phyloP scores from a whole-genome alignment of 805 yeast species.

The Wickerhamomyces sydowiorum region DNA sequence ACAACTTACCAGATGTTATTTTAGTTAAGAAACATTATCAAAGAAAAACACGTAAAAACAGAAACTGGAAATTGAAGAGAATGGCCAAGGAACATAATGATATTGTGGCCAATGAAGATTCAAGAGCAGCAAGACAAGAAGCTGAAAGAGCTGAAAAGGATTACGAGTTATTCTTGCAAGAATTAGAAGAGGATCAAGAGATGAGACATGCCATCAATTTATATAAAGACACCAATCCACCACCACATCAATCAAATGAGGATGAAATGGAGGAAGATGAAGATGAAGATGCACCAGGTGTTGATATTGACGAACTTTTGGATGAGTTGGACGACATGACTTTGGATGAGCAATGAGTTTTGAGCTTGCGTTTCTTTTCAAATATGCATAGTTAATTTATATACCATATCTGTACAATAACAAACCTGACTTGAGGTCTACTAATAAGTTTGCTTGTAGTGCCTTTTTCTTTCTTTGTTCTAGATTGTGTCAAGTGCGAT shows the following conservation, averaged over 20 bases:
- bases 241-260: conserved; percentile 14
- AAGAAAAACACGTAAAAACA: conserved; percentile 71
- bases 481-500: too few species aligned
- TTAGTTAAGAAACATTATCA: conserved; percentile 85
- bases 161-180: conserved; percentile 93
- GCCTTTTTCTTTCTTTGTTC: too few species aligned
- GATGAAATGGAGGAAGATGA: conserved; percentile 48
- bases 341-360: conserved; percentile 44
- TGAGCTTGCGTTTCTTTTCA: not conserved
- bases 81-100: conserved; percentile 96
- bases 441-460: too few species aligned
- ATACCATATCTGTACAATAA: too few species aligned
- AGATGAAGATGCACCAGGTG: conserved; percentile 82
- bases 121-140: conserved; percentile 80
- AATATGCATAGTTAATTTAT: too few species aligned
- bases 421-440: too few species aligned
- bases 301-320: conserved; percentile 85
- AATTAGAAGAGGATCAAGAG: conserved; percentile 94
- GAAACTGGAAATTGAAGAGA: conserved; percentile 90
- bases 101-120: conserved; percentile 66
- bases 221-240: conserved; percentile 55
- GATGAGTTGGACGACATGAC: conserved; percentile 95
- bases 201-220: conserved; percentile 85
- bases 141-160: conserved; percentile 90
- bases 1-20: conserved; percentile 76